Conservation (phyloP, 306 rosid species). For the Castanopsis chinensis region DNA sequence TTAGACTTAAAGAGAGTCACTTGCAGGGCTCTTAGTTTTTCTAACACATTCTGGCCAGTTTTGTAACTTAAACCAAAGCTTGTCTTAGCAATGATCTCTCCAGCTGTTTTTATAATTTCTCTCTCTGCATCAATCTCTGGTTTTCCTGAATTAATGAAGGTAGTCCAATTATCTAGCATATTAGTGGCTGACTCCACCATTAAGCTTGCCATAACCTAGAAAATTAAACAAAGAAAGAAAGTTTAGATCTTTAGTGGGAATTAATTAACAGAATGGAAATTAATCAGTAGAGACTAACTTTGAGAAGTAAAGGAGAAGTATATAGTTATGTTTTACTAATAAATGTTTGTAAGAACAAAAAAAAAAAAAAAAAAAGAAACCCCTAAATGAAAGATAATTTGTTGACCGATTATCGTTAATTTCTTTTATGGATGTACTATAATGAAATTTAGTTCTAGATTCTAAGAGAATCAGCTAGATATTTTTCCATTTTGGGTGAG, state of each 20-base stretch:
- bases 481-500: neutral
- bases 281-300: neutral
- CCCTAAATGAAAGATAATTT: neutral
- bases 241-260: neutral
- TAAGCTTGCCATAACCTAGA: constrained; percentile 58
- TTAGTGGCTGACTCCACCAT: constrained; percentile 58
- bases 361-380: neutral
- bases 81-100: constrained; percentile 76
- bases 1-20: constrained; percentile 56
- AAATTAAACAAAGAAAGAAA: constrained; percentile 1
- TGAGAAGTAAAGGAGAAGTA: neutral
- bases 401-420: too few species aligned
- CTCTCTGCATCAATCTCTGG: constrained; percentile 58
- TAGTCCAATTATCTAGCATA: constrained; percentile 68
- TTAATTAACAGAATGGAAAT: neutral
- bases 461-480: neutral
- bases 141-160: constrained; percentile 41
- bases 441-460: neutral
- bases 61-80: constrained; percentile 65
- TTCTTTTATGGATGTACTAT: neutral
- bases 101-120: constrained; percentile 54
- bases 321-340: neutral
- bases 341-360: too few species aligned
- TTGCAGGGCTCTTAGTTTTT: constrained; percentile 59
- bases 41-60: constrained; percentile 42